These are phyloP conservation scores for Cyathus striatus DNA, from an alignment of 768 basidiomycete genomes.

Conservation along the genomic window DNA sequence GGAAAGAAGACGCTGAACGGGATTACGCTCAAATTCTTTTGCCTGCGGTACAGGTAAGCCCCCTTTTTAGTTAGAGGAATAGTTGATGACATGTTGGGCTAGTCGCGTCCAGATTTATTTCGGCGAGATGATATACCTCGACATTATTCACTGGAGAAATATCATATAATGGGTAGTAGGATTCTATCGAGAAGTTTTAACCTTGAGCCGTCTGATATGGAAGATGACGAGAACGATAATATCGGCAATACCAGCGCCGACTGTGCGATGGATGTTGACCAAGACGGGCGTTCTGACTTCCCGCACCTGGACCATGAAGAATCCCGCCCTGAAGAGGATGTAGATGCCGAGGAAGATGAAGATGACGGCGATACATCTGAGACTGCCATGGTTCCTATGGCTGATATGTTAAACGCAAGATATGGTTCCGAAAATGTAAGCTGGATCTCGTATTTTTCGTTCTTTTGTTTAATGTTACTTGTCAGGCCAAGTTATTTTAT, in stretches of 20 bases:
- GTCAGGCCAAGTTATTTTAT: slow-evolving; percentile 83
- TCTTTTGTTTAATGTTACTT: neutral
- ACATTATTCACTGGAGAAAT: slow-evolving; percentile 66
- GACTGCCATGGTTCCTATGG: slow-evolving; percentile 92
- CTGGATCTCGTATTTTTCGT: slow-evolving; percentile 4
- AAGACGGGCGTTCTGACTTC: slow-evolving; percentile 6
- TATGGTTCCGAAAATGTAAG: slow-evolving; percentile 81
- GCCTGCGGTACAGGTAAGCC: slow-evolving; percentile 64
- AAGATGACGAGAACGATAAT: slow-evolving; percentile 16
- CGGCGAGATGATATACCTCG: slow-evolving; percentile 32
- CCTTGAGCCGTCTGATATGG: slow-evolving; percentile 53
- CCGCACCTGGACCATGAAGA: slow-evolving; percentile 17
- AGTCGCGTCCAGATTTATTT: slow-evolving; percentile 77
- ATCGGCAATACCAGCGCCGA: slow-evolving; percentile 25
- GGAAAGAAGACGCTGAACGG: slow-evolving; percentile 74
- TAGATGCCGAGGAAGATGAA: slow-evolving; percentile 33
- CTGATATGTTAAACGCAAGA: slow-evolving; percentile 92
- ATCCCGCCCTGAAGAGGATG: slow-evolving; percentile 27
- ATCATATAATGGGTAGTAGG: slow-evolving; percentile 86
- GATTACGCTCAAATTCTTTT: slow-evolving; percentile 64
- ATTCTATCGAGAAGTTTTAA: slow-evolving; percentile 92
- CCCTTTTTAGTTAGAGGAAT: neutral
- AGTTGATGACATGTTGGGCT: slow-evolving; percentile 2
- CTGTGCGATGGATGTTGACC: slow-evolving; percentile 39
- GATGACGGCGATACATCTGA: slow-evolving; percentile 54